These are phyloP conservation scores for Tolypocladium guangdongense DNA, from an alignment of 2,329 filamentous ascomycete genomes.

Conservation along the genomic window DNA sequence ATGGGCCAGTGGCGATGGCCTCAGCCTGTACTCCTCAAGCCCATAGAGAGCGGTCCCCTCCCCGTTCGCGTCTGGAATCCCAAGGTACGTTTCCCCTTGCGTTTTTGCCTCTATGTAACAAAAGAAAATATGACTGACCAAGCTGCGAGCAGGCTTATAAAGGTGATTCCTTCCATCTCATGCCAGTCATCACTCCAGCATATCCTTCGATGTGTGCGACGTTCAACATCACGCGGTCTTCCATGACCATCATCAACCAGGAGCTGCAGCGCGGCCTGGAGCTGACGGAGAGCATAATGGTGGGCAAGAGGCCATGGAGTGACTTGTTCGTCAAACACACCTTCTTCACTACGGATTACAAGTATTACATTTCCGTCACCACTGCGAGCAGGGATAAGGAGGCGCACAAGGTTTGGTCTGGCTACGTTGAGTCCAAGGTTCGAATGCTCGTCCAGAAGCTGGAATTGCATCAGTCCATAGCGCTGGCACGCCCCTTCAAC, in stretches of 20 bases:
- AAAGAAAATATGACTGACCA: constrained; percentile 5
- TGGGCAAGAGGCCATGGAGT: constrained; percentile 69
- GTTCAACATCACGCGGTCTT: constrained; percentile 83
- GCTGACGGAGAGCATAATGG: constrained; percentile 70
- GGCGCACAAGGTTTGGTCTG: constrained; percentile 77
- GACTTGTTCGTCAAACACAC: constrained; percentile 82
- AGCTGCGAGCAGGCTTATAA: constrained; percentile 51
- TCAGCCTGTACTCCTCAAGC: constrained; percentile 80
- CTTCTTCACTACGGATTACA: constrained; percentile 89
- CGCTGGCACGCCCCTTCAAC: constrained; percentile 80
- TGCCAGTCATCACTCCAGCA: constrained; percentile 96
- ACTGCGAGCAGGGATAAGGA: constrained; percentile 76
- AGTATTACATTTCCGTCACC: constrained; percentile 88
- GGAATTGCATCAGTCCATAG: constrained; percentile 70
- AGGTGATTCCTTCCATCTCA: constrained; percentile 74
- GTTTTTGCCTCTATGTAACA: background rate
- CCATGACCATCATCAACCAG: constrained; percentile 69
- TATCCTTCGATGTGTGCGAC: constrained; percentile 98
- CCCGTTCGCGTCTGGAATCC: constrained; percentile 92
- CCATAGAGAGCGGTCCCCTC: constrained; percentile 70
- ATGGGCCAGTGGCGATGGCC: constrained; percentile 92
- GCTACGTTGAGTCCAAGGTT: constrained; percentile 87
- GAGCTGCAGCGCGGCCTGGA: constrained; percentile 71
- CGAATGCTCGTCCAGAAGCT: constrained; percentile 74
- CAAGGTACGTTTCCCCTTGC: constrained; percentile 40